Evolutionary conservation across 1,139 yeast genomes (phyloP), one percentile per base, ranked within the genome.

Genomic region (Hyphopichia khmerensis): DNA sequence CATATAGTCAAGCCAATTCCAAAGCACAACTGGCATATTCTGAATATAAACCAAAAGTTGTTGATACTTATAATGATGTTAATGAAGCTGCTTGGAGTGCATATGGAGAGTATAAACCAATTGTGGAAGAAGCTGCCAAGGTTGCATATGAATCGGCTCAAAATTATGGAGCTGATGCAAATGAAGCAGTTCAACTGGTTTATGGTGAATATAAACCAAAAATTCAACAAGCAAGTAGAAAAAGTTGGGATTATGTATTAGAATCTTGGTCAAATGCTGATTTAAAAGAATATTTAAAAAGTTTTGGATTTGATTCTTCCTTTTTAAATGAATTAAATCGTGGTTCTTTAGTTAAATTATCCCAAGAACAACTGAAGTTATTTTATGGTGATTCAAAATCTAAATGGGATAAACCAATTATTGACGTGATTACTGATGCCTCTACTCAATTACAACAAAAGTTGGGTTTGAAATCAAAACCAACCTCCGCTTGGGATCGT

Each of bases 201-300:
- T 47, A 49, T 35, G 35, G 21, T 10, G 48, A 48, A 33, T 44
- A 46, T 42, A 39, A 47, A 21, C 40, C 50, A 10, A 42, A 40
- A 38, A 48, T 46, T 13, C 41, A 41, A 33, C 43, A 43, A 18
- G 44, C 44, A 14, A 45, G 45, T 8, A 40, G 44, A 33, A 36
- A 40, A 24, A 45, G 52, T 7, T 57, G 56, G 56, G 40, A 48
- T 19, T 48, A 49, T 27, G 37, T 60, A 15, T 45, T 62, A 34
- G 45, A 49, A 14, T 39, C 71, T 30, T 82, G 84, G 82, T 65
- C 80, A 18, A 72, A 70, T 33, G 70, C 74, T 27, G 88, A 83
- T 49, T 62, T 83, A 50, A 71, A 64, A 51, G 67, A 70, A 26
- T 83, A 81, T 58, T 60, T 83, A 42, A 64, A 68, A 35, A 67